Base-by-base conservation (phyloP, 1,284 basidiomycete genomes). In the Fistulina hepatica region DNA sequence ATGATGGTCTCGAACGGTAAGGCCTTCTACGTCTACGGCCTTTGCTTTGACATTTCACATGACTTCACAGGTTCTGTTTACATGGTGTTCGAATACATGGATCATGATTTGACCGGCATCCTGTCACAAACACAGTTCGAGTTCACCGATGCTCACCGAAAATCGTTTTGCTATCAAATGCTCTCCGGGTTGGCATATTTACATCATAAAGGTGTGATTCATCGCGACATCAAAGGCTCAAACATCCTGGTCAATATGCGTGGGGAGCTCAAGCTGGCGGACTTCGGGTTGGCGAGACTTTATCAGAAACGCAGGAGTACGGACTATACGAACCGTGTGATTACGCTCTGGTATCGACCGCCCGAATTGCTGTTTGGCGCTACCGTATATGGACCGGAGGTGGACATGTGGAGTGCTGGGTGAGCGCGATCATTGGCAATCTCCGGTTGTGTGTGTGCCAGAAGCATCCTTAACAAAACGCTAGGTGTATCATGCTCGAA, bases 351-450 rank as follows among this genome's bases (percentile, higher is more conserved):
- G 97, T 99, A 99, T 61, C 78, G 95, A 32, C 89, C 91, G 4
- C 95, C 94, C 3, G 97, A 99, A 58, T 67, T 99, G 33, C 63
- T 99, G 26, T 81, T 98, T 48, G 97, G 95, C 12, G 91, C 92
- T 33, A 98, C 95, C 2, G 78, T 91, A 15, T 99, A 99, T 60
- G 94, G 93, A 1, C 81, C 90, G 2, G 95, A 97, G 53, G 94
- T 99, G n/a, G 95, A 99, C 54, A 95, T 95, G 80, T 99, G 95
- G 95, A 95, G 92, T 55, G 95, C 94, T 9, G 95, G 95, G 89
- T 93, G 59, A 50, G 74, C 64, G 38, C 22, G 37, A 35, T 26
- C 37, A 19, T 28, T 17, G 22, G 27, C 28, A 32, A 15, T 21
- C 36, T 36, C 2, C 33, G 12, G 23, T n/a, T n/a, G 15, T 12